These are phyloP conservation scores for Stephania cephalantha DNA, from an alignment of 164 flowering plant species.

Conservation along the genomic window DNA sequence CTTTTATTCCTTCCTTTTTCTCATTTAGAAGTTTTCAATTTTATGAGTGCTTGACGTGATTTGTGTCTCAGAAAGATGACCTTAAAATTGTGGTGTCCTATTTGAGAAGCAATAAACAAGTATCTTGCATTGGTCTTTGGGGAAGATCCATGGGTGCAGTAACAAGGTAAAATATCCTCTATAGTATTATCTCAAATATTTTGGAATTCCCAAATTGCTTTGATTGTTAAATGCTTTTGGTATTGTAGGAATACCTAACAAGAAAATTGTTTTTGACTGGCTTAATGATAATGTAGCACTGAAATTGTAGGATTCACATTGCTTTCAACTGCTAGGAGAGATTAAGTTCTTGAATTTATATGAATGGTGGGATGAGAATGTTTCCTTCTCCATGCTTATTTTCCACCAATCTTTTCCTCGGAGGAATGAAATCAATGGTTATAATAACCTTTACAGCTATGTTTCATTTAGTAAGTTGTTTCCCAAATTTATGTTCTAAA, in stretches of 20 bases:
- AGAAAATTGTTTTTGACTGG: background rate
- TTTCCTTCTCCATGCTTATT: too few species aligned
- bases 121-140: constrained; percentile 90
- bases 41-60: constrained; percentile 7
- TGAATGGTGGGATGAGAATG: too few species aligned
- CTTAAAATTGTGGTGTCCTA: constrained; percentile 67
- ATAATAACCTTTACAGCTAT: too few species aligned
- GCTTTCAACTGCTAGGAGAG: background rate
- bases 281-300: background rate
- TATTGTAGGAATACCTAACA: background rate
- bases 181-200: background rate
- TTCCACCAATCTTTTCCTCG: background rate
- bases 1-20: background rate
- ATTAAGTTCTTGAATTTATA: background rate
- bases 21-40: background rate
- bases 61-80: constrained; percentile 66
- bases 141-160: constrained; percentile 99
- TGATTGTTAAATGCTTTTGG: too few species aligned
- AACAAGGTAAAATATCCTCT: constrained; percentile 49
- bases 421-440: background rate
- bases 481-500: too few species aligned
- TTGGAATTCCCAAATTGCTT: background rate
- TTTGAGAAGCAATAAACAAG: constrained; percentile 55
- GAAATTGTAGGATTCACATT: background rate
- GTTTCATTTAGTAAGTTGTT: too few species aligned